These are phyloP conservation scores for Aspergillus brasiliensis DNA, from an alignment of 2,329 filamentous ascomycete species.

Conservation along the genomic window DNA sequence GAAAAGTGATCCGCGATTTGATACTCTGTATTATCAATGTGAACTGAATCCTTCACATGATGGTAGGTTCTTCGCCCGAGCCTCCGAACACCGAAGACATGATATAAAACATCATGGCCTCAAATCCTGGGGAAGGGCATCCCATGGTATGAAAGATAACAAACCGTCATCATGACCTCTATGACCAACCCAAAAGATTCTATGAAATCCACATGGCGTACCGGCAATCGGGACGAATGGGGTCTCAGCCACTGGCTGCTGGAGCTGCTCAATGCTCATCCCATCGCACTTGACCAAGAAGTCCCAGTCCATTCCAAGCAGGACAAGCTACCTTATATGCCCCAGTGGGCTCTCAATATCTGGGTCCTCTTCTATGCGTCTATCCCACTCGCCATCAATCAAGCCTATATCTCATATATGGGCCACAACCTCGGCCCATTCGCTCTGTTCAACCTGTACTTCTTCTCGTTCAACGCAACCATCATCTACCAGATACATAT, in stretches of 20 bases:
- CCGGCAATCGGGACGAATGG: conserved; percentile 27
- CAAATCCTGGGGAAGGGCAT: background rate
- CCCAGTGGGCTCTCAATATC: conserved; percentile 16
- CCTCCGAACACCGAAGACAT: background rate
- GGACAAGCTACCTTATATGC: conserved; percentile 18
- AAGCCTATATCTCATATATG: conserved; percentile 15
- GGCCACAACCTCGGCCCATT: conserved; percentile 10
- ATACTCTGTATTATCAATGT: conserved; percentile 2
- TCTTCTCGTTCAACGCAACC: conserved; percentile 12
- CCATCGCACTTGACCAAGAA: conserved; percentile 26
- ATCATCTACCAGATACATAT: conserved; percentile 15
- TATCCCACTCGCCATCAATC: conserved; percentile 17
- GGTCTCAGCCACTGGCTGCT: conserved; percentile 28
- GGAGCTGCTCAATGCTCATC: conserved; percentile 30
- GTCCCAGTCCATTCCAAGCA: conserved; percentile 21
- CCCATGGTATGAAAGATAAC: background rate
- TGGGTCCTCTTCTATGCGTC: conserved; percentile 16
- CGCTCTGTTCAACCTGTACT: conserved; percentile 15
- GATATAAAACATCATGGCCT: background rate
- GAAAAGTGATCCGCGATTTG: conserved; percentile 12
- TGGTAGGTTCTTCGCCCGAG: conserved; percentile 8
- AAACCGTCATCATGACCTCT: conserved; percentile 21
- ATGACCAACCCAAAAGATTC: conserved; percentile 31
- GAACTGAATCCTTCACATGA: conserved; percentile 11
- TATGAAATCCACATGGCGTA: conserved; percentile 36